Percentiles rank a stretch among this genome's conserved stretches.
phyloP scores from a whole-genome alignment of 257 asterid species.

The Gentiana dahurica region DNA sequence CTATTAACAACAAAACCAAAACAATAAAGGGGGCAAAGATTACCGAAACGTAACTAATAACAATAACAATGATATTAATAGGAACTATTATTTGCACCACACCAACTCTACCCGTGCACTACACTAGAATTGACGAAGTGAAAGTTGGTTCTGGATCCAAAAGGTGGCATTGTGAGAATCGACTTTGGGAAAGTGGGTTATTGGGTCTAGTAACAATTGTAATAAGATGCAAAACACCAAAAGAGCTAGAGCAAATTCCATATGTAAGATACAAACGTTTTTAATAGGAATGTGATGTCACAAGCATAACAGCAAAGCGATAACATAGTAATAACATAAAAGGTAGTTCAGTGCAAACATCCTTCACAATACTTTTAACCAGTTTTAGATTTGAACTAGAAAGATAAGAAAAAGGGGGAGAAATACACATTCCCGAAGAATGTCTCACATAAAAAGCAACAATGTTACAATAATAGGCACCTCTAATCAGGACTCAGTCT shows the following conservation, averaged over 20 bases:
- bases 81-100: too few relatives aligned
- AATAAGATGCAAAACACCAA: slow-evolving; percentile 1
- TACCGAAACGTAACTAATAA: too few relatives aligned
- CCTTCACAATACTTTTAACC: slow-evolving; percentile 7
- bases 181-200: neutral
- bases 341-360: slow-evolving; percentile 3
- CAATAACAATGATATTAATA: too few relatives aligned
- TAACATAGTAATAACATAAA: slow-evolving; percentile 1
- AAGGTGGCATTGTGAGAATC: too few relatives aligned
- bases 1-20: too few relatives aligned
- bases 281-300: too few relatives aligned
- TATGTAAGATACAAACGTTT: neutral
- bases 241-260: neutral
- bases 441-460: slow-evolving; percentile 2
- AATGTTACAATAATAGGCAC: neutral
- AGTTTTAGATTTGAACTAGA: neutral
- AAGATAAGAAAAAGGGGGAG: neutral
- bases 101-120: too few relatives aligned
- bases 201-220: neutral
- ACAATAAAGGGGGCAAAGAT: too few relatives aligned
- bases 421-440: neutral
- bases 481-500: slow-evolving; percentile 14
- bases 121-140: too few relatives aligned
- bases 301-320: neutral
- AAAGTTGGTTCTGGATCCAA: too few relatives aligned